These are phyloP conservation scores for Xylariales sp. DNA, from an alignment of 2,329 filamentous ascomycete species.

Conservation along the genomic window DNA sequence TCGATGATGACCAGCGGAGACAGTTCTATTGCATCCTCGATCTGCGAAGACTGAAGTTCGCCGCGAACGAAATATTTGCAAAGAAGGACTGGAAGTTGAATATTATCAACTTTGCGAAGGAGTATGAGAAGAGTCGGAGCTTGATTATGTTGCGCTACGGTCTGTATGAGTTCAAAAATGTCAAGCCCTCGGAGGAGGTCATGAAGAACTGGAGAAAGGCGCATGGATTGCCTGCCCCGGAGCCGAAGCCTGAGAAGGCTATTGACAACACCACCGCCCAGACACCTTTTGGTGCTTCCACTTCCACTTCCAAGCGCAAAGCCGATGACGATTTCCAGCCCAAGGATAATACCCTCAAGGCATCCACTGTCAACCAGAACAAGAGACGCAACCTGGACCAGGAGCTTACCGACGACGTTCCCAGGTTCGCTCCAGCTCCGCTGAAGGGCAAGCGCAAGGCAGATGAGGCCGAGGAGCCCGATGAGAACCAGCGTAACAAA, in stretches of 20 bases:
- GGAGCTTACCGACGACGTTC: conserved; percentile 30
- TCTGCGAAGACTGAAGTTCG: conserved; percentile 56
- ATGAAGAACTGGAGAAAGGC: conserved; percentile 55
- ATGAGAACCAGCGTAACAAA: conserved; percentile 47
- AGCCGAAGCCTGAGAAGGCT: conserved; percentile 36
- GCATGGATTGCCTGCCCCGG: conserved; percentile 47
- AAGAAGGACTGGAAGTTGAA: conserved; percentile 61
- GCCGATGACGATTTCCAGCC: conserved; percentile 45
- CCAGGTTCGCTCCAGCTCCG: conserved; percentile 28
- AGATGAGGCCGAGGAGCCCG: conserved; percentile 36
- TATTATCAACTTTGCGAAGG: conserved; percentile 58
- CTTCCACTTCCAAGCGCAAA: conserved; percentile 46
- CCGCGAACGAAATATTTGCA: conserved; percentile 55
- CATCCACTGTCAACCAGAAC: conserved; percentile 33
- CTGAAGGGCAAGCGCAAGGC: conserved; percentile 52
- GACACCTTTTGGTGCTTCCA: conserved; percentile 22
- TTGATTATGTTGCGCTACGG: conserved; percentile 58
- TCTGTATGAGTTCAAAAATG: conserved; percentile 59
- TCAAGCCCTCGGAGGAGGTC: conserved; percentile 53
- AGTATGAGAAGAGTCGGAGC: conserved; percentile 60
- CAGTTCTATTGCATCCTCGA: conserved; percentile 62
- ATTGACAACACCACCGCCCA: conserved; percentile 25
- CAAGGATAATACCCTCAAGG: conserved; percentile 30
- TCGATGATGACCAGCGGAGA: conserved; percentile 54
- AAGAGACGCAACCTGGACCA: conserved; percentile 45